Evolutionary conservation across 2,329 filamentous ascomycete genomes (phyloP).

Genomic region (Domatiomyces catenatus): DNA sequence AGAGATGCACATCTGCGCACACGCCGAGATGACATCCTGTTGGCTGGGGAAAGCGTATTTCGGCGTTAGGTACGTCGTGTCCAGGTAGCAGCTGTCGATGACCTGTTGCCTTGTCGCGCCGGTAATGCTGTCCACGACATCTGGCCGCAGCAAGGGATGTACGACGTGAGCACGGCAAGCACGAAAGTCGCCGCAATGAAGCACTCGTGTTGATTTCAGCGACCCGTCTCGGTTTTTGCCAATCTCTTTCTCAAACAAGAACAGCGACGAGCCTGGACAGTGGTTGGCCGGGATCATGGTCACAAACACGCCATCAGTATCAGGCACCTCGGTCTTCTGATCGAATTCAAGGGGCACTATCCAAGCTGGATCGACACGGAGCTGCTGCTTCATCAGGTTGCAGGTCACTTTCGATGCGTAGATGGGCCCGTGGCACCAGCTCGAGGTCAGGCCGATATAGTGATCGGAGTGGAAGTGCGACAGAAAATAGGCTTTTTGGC

Average conservation of each 20-base stretch:
- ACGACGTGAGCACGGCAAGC: conserved; percentile 71
- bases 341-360: conserved; percentile 79
- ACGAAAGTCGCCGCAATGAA: conserved; percentile 93
- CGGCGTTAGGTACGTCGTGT: conserved; percentile 92
- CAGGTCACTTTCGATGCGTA: conserved; percentile 90
- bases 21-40: conserved; percentile 70
- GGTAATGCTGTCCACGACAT: conserved; percentile 52
- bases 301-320: conserved; percentile 66
- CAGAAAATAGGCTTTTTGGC: conserved; percentile 86
- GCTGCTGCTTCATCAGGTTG: conserved; percentile 72
- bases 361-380: conserved; percentile 73
- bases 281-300: conserved; percentile 97
- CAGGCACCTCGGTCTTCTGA: conserved; percentile 58
- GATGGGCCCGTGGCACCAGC: conserved; percentile 85
- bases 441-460: conserved; percentile 77
- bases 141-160: conserved; percentile 67
- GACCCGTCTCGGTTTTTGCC: conserved; percentile 39
- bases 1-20: conserved; percentile 71
- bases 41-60: conserved; percentile 90
- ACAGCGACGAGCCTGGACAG: conserved; percentile 86
- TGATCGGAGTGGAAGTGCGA: conserved; percentile 98
- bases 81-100: conserved; percentile 90
- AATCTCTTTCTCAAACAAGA: conserved; percentile 70
- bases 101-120: conserved; percentile 65
- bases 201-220: conserved; percentile 55